Percentiles rank a stretch among this genome's conserved stretches.
phyloP scores from a whole-genome alignment of 306 rosid genomes.

The Citrullus amarus region DNA sequence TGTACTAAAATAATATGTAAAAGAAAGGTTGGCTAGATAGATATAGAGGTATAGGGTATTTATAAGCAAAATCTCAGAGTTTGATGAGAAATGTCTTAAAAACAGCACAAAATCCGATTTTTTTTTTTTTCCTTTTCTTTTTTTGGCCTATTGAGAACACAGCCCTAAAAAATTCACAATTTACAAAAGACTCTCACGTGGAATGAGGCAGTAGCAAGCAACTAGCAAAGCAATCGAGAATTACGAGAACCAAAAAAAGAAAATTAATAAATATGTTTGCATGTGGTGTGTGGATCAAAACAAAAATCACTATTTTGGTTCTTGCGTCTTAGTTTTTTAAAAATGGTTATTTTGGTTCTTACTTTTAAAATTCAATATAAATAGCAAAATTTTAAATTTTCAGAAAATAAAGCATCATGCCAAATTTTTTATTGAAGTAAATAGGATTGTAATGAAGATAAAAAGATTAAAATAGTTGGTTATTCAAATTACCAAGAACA shows the following conservation, averaged over 20 bases:
- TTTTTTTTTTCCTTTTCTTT: background rate
- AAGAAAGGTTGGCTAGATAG: background rate
- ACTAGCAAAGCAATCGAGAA: background rate
- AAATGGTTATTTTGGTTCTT: no score
- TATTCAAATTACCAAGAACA: no score
- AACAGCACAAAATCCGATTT: background rate
- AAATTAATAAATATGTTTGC: background rate
- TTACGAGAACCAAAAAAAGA: background rate
- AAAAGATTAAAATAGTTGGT: no score
- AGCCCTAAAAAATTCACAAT: background rate
- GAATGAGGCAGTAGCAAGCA: constrained; percentile 13
- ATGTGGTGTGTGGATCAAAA: constrained; percentile 14
- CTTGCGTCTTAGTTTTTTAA: no score
- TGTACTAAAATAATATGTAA: background rate
- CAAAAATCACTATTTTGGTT: background rate
- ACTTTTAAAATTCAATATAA: no score
- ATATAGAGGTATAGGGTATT: background rate
- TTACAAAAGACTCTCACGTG: constrained; percentile 19
- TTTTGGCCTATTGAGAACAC: background rate
- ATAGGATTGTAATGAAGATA: no score
- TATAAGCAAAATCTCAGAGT: constrained; percentile 55
- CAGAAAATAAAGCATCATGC: no score
- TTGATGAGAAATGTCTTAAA: background rate
- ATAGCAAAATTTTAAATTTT: no score
- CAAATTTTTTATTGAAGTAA: no score